Evolutionary conservation across 176 grass and related monocot genomes (phyloP).

Genomic region (Eragrostis curvula): DNA sequence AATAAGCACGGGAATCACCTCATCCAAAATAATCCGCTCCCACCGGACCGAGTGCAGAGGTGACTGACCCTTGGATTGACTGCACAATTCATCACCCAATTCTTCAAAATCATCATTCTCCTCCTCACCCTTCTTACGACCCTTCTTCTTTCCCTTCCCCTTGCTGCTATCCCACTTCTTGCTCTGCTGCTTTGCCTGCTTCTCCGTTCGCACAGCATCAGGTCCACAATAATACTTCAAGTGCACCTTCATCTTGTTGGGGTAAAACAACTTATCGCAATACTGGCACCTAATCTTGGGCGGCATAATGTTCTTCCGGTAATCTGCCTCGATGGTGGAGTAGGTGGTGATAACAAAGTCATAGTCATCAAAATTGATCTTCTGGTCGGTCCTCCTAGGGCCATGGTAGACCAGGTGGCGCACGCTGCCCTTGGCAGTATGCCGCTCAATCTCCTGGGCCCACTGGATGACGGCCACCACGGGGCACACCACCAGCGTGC

Average conservation of each 20-base stretch:
- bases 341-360: constrained; percentile 95
- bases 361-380: constrained; percentile 57
- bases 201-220: constrained; percentile 72
- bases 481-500: constrained; percentile 84
- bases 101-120: constrained; percentile 26
- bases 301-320: constrained; percentile 84
- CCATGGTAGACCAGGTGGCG: constrained; percentile 74
- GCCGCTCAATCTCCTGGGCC: constrained; percentile 74
- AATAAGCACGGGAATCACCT: constrained; percentile 56
- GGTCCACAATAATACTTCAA: constrained; percentile 85
- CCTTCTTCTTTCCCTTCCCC: neutral
- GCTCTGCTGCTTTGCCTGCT: constrained; percentile 78
- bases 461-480: constrained; percentile 91
- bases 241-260: constrained; percentile 51
- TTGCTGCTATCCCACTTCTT: constrained; percentile 51
- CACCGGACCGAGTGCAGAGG: constrained; percentile 78
- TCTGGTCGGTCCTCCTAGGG: constrained; percentile 30
- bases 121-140: constrained; percentile 14
- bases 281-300: constrained; percentile 69
- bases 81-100: neutral
- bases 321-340: constrained; percentile 81
- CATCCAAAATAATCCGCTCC: constrained; percentile 93
- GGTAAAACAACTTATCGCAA: constrained; percentile 57
- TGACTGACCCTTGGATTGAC: constrained; percentile 52
- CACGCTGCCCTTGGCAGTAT: constrained; percentile 62